Evolutionary conservation across 495 filamentous ascomycete species (phyloP).

Genomic region (Neurospora sp.): DNA sequence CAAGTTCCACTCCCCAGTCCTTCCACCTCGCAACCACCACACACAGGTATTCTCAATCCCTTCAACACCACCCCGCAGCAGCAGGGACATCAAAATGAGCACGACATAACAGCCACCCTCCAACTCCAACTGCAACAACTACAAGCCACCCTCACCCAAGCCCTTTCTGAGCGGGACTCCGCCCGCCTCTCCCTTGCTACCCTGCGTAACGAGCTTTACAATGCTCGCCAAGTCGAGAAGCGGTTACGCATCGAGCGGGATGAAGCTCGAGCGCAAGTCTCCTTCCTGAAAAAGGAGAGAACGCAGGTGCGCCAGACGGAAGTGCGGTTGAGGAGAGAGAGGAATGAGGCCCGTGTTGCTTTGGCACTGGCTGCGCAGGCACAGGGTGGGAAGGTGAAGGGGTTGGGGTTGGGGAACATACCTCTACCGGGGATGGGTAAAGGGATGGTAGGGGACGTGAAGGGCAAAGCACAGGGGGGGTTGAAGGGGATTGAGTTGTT

Average conservation of each 20-base stretch:
- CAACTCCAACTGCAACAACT: not conserved
- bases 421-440: too few relatives aligned
- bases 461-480: too few relatives aligned
- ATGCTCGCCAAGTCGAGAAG: constrained; percentile 15
- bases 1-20: not conserved
- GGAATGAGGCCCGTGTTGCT: constrained; percentile 14
- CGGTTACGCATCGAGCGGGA: constrained; percentile 18
- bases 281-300: constrained; percentile 7
- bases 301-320: constrained; percentile 4
- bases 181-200: constrained; percentile 13
- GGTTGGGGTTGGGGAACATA: not conserved
- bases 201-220: constrained; percentile 20
- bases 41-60: not conserved
- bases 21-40: not conserved
- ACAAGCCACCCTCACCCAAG: not conserved
- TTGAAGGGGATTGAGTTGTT: too few relatives aligned
- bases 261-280: constrained; percentile 12
- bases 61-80: not conserved
- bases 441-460: too few relatives aligned
- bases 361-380: not conserved
- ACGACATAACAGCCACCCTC: not conserved
- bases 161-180: constrained; percentile 12
- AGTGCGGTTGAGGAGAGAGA: constrained; percentile 14
- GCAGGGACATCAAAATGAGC: not conserved
- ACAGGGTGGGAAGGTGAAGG: not conserved